Base-by-base conservation (phyloP, 2,329 filamentous ascomycete species). In the Polychaeton citri region DNA sequence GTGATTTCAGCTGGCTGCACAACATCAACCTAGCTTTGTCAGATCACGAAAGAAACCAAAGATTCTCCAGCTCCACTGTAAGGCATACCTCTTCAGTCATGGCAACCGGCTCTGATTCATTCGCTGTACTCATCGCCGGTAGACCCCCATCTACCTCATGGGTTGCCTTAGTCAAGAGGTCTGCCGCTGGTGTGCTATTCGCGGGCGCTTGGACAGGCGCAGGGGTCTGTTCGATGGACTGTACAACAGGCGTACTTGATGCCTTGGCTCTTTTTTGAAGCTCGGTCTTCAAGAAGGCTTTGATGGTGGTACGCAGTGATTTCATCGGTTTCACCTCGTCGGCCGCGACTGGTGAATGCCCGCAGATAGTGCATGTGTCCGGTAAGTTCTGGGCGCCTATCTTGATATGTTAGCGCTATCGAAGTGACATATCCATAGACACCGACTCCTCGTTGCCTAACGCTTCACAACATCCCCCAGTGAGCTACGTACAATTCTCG, bases 271-370 rank as follows among this genome's bases (percentile, higher is more conserved):
- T 74, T 61, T 92, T 93, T 69, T 92, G 93, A 59, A 93, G 82
- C 47, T 86, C 82, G 0, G 81, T 93, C 51, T 87, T 82, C 33
- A 98, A 63, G 53, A 93, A 98, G 9, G 90, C 83, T 48, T 83
- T 81, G 46, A 96, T 80, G 2, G 90, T 98, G 18, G 83, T 90
- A 46, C 90, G 79, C n/a, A 96, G 67, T 19, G 81, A 77, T 57
- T 94, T 95, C 59, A 93, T 84, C 2, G 84, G 76, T 43, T 81
- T 86, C 66, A 87, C 94, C 46, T 90, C 80, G 41, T 84, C 82
- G 32, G 80, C 74, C 19, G 85, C 84, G 40, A 98, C 72, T 0
- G 90, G 90, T 16, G 77, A 81, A 57, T 98, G 90, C 44, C 87
- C 82, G 71, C 90, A 98, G 40, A 94, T 81, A 2, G 90, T 88